phyloP scores from a whole-genome alignment of 306 rosid species.

The Acmispon strigosus region DNA sequence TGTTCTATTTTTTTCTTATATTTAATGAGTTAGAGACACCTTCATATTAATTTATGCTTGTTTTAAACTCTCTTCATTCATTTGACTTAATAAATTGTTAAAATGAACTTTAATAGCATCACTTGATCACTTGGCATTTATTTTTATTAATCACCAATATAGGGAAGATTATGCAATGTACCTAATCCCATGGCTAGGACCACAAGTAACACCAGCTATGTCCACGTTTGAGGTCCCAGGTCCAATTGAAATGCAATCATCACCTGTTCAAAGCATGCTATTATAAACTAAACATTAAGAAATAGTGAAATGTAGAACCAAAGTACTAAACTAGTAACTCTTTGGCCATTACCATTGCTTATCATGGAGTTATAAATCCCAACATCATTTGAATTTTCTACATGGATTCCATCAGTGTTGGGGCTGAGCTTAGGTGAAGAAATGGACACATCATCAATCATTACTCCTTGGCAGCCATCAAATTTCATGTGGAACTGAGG shows the following conservation, averaged over 20 bases:
- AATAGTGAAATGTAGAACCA: not conserved
- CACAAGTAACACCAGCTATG: conserved; percentile 83
- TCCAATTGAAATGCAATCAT: conserved; percentile 94
- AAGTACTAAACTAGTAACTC: not conserved
- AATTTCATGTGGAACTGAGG: conserved; percentile 91
- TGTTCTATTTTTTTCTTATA: too few species aligned
- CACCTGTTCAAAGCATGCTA: conserved; percentile 50
- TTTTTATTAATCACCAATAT: not conserved
- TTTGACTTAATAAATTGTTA: too few species aligned
- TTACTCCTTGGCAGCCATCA: conserved; percentile 84
- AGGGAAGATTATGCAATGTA: conserved; percentile 15
- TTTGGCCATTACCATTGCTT: conserved; percentile 56
- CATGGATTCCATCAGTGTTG: conserved; percentile 94
- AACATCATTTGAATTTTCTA: conserved; percentile 53
- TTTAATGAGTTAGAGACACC: too few species aligned
- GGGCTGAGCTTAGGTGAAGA: conserved; percentile 97
- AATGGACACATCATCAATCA: conserved; percentile 52
- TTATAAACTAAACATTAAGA: not conserved
- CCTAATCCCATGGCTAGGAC: conserved; percentile 99
- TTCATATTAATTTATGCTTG: too few species aligned
- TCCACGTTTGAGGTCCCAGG: conserved; percentile 70
- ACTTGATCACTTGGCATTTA: too few species aligned
- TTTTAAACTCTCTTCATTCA: too few species aligned
- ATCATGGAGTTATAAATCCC: conserved; percentile 72
- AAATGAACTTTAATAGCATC: too few species aligned